Percentiles rank a stretch among this genome's conserved stretches.
Evolutionary conservation across 352 stramenopile species (phyloP).

Genomic region (Phytopythium helicoides): DNA sequence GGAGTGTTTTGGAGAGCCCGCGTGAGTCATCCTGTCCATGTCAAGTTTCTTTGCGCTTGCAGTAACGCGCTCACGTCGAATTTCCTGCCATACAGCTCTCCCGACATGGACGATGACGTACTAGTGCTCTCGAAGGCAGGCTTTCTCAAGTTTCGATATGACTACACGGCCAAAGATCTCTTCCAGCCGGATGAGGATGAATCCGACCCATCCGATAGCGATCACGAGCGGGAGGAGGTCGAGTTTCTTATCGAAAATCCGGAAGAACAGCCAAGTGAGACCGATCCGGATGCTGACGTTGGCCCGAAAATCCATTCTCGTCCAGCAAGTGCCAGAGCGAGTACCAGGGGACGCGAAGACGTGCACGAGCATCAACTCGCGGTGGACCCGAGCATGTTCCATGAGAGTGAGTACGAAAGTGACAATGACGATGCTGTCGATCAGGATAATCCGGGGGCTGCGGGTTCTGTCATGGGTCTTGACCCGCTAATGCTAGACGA

Average conservation of each 20-base stretch:
- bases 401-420: constrained; percentile 3
- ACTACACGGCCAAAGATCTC: constrained; percentile 26
- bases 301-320: background rate
- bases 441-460: background rate
- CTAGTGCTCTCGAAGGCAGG: constrained; percentile 31
- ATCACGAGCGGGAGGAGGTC: background rate
- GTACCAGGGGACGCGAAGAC: background rate
- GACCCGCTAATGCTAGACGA: background rate
- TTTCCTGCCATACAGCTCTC: too few species aligned
- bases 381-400: constrained; percentile 4
- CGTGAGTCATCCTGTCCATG: too few species aligned
- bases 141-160: constrained; percentile 48
- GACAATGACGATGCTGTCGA: background rate
- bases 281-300: background rate
- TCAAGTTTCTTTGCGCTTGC: too few species aligned
- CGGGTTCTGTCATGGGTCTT: background rate
- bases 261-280: background rate
- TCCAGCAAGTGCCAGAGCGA: background rate
- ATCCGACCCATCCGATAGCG: background rate
- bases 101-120: too few species aligned
- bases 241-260: background rate
- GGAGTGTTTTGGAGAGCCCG: constrained; percentile 42
- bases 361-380: background rate
- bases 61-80: too few species aligned
- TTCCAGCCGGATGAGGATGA: too few species aligned